Base-by-base conservation (phyloP, 2,329 filamentous ascomycete genomes). In the Allantophomopsis cytisporea region DNA sequence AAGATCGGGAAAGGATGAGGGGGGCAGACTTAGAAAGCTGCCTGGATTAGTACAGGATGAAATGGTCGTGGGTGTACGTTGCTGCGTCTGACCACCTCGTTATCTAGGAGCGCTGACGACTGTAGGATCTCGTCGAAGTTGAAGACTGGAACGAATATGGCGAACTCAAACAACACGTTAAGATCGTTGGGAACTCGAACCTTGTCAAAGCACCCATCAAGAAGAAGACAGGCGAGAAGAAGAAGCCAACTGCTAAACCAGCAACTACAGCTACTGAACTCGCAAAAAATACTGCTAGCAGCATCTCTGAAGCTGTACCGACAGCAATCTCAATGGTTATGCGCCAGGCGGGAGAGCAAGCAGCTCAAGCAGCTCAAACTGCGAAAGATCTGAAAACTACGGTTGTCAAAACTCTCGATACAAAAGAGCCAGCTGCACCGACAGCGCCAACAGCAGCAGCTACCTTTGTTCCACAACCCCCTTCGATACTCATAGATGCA, bases 81-180 rank as follows among this genome's bases (percentile, higher is more conserved):
- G n/a, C 11, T 32, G 18, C 39, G 38, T 7, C 39, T 35, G 11
- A 17, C 21, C 38, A 12, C 7, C 7, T 28, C 23, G 8, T 10
- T 10, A 28, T 10, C 11, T 18, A 34, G 13, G 37, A 6, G 30
- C 21, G 38, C 36, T 49, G 35, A 47, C 30, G 20, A 38, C 35
- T 46, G 32, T 47, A 95, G 88, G 91, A 95, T 58, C 71, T 95
- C 37, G 82, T 89, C 47, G 81, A 96, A 60, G 77, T 96, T 46
- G 91, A 98, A 62, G 91, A 98, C 58, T 96, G 89, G 91, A 98
- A 98, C 65, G 91, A 98, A 60, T 95, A 93, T 61, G 87, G 87
- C 61, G 89, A 96, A 63, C 73, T 98, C 45, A 86, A 87, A 60
- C 76, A 89, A 61, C 82, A 89, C 52, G 76, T 96, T 51, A 77